These are phyloP conservation scores for Ottelia alismoides DNA, from an alignment of 106 monocot species.

Conservation along the genomic window DNA sequence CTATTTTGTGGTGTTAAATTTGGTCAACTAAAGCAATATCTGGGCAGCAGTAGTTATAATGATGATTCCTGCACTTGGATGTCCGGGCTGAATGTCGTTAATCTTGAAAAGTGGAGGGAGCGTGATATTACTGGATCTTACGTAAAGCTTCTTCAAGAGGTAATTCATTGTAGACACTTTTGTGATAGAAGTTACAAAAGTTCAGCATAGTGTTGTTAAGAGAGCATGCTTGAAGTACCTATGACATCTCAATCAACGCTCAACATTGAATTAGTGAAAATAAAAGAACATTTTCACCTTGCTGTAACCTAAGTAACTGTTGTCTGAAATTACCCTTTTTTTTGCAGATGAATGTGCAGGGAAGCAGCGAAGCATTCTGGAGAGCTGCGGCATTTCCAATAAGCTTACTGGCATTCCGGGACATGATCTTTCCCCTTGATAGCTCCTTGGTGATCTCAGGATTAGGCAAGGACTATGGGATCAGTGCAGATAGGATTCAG, in stretches of 20 bases:
- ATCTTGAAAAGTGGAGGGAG: constrained; percentile 44
- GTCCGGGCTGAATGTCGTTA: constrained; percentile 40
- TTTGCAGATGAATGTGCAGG: constrained; percentile 13
- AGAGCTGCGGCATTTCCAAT: constrained; percentile 32
- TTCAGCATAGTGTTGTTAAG: not conserved
- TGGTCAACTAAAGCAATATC: constrained; percentile 30
- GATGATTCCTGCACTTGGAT: constrained; percentile 30
- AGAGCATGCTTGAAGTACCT: not conserved
- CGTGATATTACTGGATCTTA: constrained; percentile 28
- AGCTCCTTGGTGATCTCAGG: constrained; percentile 38
- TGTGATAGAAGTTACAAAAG: not conserved
- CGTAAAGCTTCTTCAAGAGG: constrained; percentile 16
- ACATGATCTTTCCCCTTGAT: constrained; percentile 26
- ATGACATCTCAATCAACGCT: too few relatives aligned
- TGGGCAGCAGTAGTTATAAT: constrained; percentile 13
- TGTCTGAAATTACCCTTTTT: not conserved
- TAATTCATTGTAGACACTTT: not conserved
- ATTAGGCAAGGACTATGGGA: constrained; percentile 40
- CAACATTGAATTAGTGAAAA: too few relatives aligned
- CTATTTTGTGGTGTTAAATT: constrained; percentile 27
- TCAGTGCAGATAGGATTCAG: constrained; percentile 14
- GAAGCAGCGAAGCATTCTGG: constrained; percentile 24
- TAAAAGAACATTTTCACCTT: not conserved
- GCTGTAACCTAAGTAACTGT: not conserved
- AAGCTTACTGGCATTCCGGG: constrained; percentile 43